Base-by-base conservation (phyloP, 2,329 filamentous ascomycete genomes). In the Phaeomoniella chlamydospora region DNA sequence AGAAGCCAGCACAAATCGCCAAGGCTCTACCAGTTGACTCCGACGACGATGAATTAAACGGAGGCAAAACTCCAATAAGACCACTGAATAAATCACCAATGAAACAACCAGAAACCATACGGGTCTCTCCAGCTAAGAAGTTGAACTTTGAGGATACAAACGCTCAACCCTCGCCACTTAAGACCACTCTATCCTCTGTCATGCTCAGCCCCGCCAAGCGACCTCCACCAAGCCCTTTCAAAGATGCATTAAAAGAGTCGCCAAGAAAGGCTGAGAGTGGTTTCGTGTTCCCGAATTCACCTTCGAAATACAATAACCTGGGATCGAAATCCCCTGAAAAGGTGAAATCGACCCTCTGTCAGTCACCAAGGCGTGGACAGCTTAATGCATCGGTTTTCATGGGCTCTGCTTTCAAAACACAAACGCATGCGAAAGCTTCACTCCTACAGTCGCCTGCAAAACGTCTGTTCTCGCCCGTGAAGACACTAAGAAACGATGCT, bases 1-100 rank as follows among this genome's bases (percentile, higher is more conserved):
- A 66, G 51, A 67, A 66, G 43, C 53, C 57, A 18, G 64, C 56
- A 5, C 62, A 66, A 41, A 48, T 66, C 26, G 54, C 60, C 13
- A 65, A 61, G 40, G 51, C 53, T 2, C 43, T 52, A 11, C 50
- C 54, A 2, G 51, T 48, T 5, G 43, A 40, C 18, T 43, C 49
- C 3, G 56, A 62, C 22, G 62, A 66, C 5, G 61, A 64, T 42
- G 61, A 65, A 39, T 48, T 63, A 19, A 52, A 49, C 15, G 48
- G 47, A 1, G 49, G 45, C 4, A 64, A 61, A 38, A 52, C 54
- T 19, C 51, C 52, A 6, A 38, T 46, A 43, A 50, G 39, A 43
- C 47, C 34, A 43, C 49, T 43, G 41, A 54, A 36, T 40, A 53
- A 35, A 49, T 52, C 43, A 50, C 57, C 57, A 5, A 52, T 53